These are phyloP conservation scores for Epichloe gansuensis DNA, from an alignment of 2,329 filamentous ascomycete species.

Conservation along the genomic window DNA sequence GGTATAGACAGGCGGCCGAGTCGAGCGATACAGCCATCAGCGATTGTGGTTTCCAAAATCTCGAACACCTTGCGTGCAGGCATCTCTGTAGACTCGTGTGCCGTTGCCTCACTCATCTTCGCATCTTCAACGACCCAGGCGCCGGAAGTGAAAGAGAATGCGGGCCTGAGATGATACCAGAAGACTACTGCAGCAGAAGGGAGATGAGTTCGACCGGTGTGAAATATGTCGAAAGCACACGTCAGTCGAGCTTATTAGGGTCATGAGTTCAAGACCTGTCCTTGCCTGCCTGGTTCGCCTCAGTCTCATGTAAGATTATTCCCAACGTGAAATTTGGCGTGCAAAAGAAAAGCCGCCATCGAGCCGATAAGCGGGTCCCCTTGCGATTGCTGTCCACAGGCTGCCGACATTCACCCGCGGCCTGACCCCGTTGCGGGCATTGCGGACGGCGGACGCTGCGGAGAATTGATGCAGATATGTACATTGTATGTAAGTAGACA, in stretches of 20 bases:
- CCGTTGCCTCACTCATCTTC: conserved; percentile 16
- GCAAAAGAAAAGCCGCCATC: background rate
- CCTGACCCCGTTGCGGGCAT: background rate
- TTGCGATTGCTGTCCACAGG: no score
- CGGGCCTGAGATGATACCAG: no score
- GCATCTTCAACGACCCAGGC: background rate
- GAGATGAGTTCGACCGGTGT: background rate
- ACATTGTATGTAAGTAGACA: no score
- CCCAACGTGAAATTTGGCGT: background rate
- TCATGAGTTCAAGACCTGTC: no score
- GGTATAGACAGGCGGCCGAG: conserved; percentile 54
- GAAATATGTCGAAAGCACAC: background rate
- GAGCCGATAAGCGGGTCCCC: background rate
- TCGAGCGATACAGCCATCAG: conserved; percentile 40
- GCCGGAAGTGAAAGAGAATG: no score
- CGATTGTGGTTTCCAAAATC: conserved; percentile 29
- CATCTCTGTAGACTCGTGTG: conserved; percentile 12
- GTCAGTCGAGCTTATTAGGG: no score
- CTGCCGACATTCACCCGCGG: background rate
- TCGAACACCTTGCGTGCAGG: conserved; percentile 27
- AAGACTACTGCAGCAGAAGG: no score
- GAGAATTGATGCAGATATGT: no score
- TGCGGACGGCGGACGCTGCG: no score
- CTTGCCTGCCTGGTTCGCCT: no score
- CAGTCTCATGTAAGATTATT: background rate